Evolutionary conservation across 352 stramenopile species (phyloP).

Genomic region (Phytophthora agathidicida): DNA sequence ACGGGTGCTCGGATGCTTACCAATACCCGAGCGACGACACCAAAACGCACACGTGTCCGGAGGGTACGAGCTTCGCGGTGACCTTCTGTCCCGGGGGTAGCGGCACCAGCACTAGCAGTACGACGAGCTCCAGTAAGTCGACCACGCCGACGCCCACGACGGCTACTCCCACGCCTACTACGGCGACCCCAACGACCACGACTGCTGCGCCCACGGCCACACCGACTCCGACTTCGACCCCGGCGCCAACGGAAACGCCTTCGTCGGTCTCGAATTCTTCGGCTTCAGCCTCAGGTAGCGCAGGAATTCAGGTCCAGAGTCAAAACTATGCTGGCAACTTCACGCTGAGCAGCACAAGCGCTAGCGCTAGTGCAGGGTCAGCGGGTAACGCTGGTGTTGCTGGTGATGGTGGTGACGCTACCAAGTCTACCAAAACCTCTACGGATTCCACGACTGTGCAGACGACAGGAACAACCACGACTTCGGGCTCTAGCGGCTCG

Average conservation of each 20-base stretch:
- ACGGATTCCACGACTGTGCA: conserved; percentile 15
- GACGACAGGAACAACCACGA: conserved; percentile 26
- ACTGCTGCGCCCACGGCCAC: conserved; percentile 29
- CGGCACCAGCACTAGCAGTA: conserved; percentile 39
- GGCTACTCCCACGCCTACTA: conserved; percentile 24
- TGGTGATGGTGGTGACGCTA: conserved; percentile 16
- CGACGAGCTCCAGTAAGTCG: conserved; percentile 19
- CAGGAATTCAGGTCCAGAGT: conserved; percentile 24
- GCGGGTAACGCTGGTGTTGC: conserved; percentile 25
- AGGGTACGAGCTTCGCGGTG: conserved; percentile 59
- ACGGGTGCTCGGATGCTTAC: conserved; percentile 66
- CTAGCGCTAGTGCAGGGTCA: conserved; percentile 24
- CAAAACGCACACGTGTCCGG: conserved; percentile 66
- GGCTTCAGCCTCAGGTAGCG: conserved; percentile 10
- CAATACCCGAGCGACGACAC: conserved; percentile 62
- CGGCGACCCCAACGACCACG: conserved; percentile 16
- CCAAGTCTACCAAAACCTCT: conserved; percentile 6
- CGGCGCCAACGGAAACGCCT: conserved; percentile 32
- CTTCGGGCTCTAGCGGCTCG: conserved; percentile 19
- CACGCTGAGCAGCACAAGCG: conserved; percentile 28
- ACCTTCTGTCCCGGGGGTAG: conserved; percentile 68
- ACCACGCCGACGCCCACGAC: conserved; percentile 22
- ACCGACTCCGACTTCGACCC: conserved; percentile 23
- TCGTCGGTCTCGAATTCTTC: conserved; percentile 24
- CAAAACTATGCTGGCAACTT: conserved; percentile 35